Evolutionary conservation across 1,284 basidiomycete genomes (phyloP), one percentile per base, ranked within the genome.

Genomic region (Cystobasidium pallidum): DNA sequence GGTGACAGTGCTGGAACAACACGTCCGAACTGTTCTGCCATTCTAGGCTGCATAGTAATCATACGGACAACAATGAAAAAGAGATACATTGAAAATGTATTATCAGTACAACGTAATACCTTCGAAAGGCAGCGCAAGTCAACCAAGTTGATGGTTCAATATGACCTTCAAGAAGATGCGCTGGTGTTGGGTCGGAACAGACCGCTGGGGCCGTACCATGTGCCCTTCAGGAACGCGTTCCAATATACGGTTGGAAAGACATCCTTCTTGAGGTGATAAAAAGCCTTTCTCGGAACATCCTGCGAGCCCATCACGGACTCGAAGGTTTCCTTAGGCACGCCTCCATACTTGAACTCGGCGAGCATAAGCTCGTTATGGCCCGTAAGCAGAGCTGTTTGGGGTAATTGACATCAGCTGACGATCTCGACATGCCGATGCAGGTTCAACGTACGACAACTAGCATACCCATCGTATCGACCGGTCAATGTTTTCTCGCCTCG

Each of bases 211-310:
- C 68, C 68, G 52, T 30, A 71, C 82, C 83, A 83, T 28, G 78
- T 80, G 19, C 85, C 86, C 78, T 85, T 84, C 78, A 92, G 88
- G 87, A 92, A 90, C 72, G 85, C 84, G 75, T 88, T 88, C 87
- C 90, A 98, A 84, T 98, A 98, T 0, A 86, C 88, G 81, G 85
- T 86, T 6, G 94, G 94, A 85, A 99, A 94, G 73, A 96, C 76
- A 77, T 92, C 88, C 86, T 89, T 76, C 59, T 73, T 97, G 73
- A 99, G 81, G 82, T 95, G 87, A 83, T 94, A 98, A 85, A 91
- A 75, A n/a, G 77, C 77, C 63, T 64, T 77, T 75, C 80, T 47
- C 26, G 68, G 68, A 17, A 71, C 39, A 45, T 63, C 68, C 52
- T 71, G 68, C 3, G 68, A 71, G n/a, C 68, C 68, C 2, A 64